phyloP scores from a whole-genome alignment of 805 yeast genomes.

The Isabelozyma pseudorhagii region DNA sequence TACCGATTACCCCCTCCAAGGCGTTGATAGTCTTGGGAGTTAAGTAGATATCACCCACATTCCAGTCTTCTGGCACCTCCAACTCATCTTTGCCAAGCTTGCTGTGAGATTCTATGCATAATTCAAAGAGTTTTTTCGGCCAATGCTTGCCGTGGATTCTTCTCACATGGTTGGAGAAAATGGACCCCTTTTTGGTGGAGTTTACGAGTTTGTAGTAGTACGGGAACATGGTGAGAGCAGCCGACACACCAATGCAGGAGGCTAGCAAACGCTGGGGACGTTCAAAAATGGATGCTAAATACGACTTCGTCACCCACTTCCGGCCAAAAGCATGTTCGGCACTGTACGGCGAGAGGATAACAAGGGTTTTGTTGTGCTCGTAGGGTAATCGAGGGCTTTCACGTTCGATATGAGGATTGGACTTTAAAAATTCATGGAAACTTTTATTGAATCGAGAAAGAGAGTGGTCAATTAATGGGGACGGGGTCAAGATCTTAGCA shows the following conservation, averaged over 20 bases:
- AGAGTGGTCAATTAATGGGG: slow-evolving; percentile 32
- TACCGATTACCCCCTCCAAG: slow-evolving; percentile 72
- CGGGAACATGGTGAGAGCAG: slow-evolving; percentile 69
- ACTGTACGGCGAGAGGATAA: slow-evolving; percentile 67
- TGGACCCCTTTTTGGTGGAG: slow-evolving; percentile 44
- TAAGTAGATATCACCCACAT: slow-evolving; percentile 76
- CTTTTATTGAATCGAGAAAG: slow-evolving; percentile 36
- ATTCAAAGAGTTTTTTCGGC: slow-evolving; percentile 56
- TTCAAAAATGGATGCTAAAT: slow-evolving; percentile 69
- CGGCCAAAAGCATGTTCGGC: slow-evolving; percentile 72
- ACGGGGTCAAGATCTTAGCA: slow-evolving; percentile 26
- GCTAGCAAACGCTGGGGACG: slow-evolving; percentile 79
- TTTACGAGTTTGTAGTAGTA: slow-evolving; percentile 50
- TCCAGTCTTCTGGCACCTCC: slow-evolving; percentile 82
- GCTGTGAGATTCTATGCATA: slow-evolving; percentile 57
- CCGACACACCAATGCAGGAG: slow-evolving; percentile 71
- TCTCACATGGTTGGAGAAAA: slow-evolving; percentile 57
- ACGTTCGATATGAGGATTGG: slow-evolving; percentile 40
- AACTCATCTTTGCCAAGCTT: slow-evolving; percentile 52
- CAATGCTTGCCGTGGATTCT: slow-evolving; percentile 73
- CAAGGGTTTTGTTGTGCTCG: slow-evolving; percentile 47
- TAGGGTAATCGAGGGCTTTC: slow-evolving; percentile 36
- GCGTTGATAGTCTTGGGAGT: slow-evolving; percentile 67
- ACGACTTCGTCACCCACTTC: slow-evolving; percentile 69
- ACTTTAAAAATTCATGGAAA: slow-evolving; percentile 40